phyloP scores from a whole-genome alignment of 768 basidiomycete species.

The Phylloporus sp. region DNA sequence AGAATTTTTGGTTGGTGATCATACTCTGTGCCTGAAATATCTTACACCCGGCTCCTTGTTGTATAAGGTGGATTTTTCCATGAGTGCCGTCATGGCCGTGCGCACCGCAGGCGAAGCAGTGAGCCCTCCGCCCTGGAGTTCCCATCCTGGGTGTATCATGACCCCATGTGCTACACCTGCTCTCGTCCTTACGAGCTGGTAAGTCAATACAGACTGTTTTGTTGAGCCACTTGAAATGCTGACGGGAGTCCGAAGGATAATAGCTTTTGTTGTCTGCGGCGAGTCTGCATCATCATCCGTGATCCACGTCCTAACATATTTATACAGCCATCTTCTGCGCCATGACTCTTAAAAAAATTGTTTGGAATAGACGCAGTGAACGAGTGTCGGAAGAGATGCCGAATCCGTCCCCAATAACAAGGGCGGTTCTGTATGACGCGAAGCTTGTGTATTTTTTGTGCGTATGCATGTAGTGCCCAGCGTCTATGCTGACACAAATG shows the following conservation, averaged over 20 bases:
- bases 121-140: constrained; percentile 17
- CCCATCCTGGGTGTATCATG: constrained; percentile 11
- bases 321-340: constrained; percentile 13
- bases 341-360: constrained; percentile 13
- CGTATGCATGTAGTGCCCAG: background rate
- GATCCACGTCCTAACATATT: constrained; percentile 1
- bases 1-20: constrained; percentile 15
- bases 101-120: constrained; percentile 7
- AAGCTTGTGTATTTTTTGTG: constrained; percentile 17
- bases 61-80: constrained; percentile 15
- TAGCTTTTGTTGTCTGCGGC: constrained; percentile 17
- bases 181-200: constrained; percentile 23
- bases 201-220: background rate
- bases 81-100: constrained; percentile 13
- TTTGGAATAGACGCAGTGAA: background rate
- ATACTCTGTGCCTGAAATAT: background rate
- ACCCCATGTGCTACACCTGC: constrained; percentile 7
- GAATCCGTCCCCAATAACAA: background rate
- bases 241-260: constrained; percentile 12
- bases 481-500: background rate
- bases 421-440: constrained; percentile 9
- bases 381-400: background rate
- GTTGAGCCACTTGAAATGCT: background rate
- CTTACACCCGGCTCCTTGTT: background rate
- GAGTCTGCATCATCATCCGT: background rate